Conservation (phyloP, 73 alveolate genomes). For the Paramecium sonneborni region DNA sequence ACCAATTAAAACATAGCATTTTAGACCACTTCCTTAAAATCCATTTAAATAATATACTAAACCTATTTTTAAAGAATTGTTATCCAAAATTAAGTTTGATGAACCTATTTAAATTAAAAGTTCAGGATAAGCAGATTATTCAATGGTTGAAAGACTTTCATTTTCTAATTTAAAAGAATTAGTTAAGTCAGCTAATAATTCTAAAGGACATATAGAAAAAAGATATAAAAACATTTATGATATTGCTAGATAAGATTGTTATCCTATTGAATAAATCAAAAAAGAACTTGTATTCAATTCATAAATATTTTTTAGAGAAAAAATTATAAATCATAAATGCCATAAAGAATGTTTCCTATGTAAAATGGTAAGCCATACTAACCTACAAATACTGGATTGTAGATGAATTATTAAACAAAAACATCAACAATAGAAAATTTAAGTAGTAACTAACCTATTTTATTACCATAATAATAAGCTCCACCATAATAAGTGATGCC, state of each 20-base stretch:
- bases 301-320: background rate
- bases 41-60: background rate
- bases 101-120: background rate
- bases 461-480: background rate
- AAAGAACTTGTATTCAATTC: background rate
- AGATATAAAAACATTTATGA: background rate
- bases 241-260: constrained; percentile 23
- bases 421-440: background rate
- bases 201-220: background rate
- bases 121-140: background rate
- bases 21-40: background rate
- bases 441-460: background rate
- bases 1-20: background rate
- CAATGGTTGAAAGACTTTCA: background rate
- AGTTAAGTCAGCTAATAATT: background rate
- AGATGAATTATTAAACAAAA: background rate
- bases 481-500: background rate
- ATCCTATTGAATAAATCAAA: background rate
- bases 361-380: background rate
- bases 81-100: background rate
- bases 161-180: background rate
- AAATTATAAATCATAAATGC: background rate
- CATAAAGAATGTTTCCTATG: background rate
- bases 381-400: background rate
- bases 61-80: background rate